Evolutionary conservation across 441 rosid genomes (phyloP), one percentile per base, ranked within the genome.

Genomic region (Erodium texanum): DNA sequence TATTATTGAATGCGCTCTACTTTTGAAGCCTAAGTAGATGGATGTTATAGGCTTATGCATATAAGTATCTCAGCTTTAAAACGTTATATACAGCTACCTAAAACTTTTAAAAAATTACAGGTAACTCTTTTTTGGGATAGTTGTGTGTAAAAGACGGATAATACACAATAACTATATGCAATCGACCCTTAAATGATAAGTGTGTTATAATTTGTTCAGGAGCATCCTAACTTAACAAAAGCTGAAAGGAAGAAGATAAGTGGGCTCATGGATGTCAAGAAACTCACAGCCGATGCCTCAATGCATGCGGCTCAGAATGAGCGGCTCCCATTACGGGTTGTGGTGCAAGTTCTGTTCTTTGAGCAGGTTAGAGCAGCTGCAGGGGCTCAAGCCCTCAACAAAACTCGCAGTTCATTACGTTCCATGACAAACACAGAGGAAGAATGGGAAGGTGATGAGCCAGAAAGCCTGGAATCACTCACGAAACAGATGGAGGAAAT

Each of bases 251-350:
- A 93, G 85, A 84, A 83, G 73, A 64, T 93, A 16, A 86, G 96
- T 19, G 85, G 87, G 50, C 66, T 91, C 75, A 84, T 93, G 93
- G 90, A 93, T 68, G 96, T 89, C n/a, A 84, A 86, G 79, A 93
- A 86, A 74, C 85, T 93, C n/a, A 84, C 99, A 4, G 76, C 43
- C 34, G 87, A 85, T 20, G 92, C 93, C 20, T 89, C 96, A 0
- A 83, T 82, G 82, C 96, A 89, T 62, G 97, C 96, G 9, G 97
- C 96, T 0, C 99, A 89, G 80, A 93, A 91, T 15, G 97, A 91
- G n/a, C 73, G 80, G 9, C 93, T 93, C 20, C 99, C 99, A 0
- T 85, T 93, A 14, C 84, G 97, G 3, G 86, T 90, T 22, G 90
- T 93, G 0, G 97, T 93, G 52, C 99, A 93, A 83, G 95, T 93